Conservation (phyloP, 1,139 yeast genomes). For the Yamadazyma taylorii region DNA sequence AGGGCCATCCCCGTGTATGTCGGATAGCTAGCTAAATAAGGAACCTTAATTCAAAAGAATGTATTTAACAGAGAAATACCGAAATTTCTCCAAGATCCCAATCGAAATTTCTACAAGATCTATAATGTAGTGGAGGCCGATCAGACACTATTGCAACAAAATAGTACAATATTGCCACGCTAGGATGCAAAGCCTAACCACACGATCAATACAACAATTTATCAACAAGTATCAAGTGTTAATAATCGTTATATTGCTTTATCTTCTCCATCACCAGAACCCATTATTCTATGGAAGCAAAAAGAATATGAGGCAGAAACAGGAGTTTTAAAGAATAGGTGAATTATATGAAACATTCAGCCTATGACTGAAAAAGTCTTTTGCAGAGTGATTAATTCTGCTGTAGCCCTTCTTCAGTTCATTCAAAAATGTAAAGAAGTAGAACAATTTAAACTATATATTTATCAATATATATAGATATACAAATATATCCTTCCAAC, state of each 20-base stretch:
- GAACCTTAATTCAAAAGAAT: too few relatives aligned
- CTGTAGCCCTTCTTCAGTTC: too few relatives aligned
- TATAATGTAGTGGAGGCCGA: constrained; percentile 26
- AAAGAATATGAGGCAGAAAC: constrained; percentile 70
- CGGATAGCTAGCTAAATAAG: too few relatives aligned
- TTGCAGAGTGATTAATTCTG: too few relatives aligned
- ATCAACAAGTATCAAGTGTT: constrained; percentile 42
- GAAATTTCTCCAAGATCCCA: too few relatives aligned
- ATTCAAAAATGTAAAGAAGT: not conserved
- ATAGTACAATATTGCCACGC: constrained; percentile 18
- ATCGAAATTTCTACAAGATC: not conserved
- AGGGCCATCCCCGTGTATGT: too few relatives aligned
- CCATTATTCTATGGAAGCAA: constrained; percentile 50
- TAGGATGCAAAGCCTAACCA: constrained; percentile 28
- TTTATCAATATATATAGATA: not conserved
- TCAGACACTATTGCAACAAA: constrained; percentile 16
- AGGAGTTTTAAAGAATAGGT: constrained; percentile 42
- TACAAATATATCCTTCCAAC: too few relatives aligned
- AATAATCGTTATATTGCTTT: constrained; percentile 45
- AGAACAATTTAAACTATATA: not conserved
- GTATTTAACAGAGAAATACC: too few relatives aligned
- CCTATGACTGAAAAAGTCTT: not conserved
- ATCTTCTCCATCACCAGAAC: constrained; percentile 72
- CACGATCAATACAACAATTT: constrained; percentile 42
- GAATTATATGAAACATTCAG: not conserved